Conservation (phyloP, 768 basidiomycete genomes). For the Podaxis sp. region DNA sequence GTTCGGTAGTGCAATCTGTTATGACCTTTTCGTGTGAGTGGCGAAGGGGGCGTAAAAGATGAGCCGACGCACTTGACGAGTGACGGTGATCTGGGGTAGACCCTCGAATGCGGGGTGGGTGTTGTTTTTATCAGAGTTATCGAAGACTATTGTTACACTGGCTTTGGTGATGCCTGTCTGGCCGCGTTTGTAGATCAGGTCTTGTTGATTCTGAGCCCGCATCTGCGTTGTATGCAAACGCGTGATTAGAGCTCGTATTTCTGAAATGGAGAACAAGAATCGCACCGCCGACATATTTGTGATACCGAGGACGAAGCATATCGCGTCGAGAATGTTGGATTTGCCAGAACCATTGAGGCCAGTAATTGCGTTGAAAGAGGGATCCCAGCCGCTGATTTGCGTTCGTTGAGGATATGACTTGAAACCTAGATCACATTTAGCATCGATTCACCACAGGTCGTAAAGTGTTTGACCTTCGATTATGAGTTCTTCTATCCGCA, state of each 20-base stretch:
- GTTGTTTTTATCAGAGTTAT: slow-evolving; percentile 86
- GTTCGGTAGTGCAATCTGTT: slow-evolving; percentile 87
- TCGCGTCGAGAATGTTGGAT: slow-evolving; percentile 98
- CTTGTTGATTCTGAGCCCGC: slow-evolving; percentile 92
- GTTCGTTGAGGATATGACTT: slow-evolving; percentile 98
- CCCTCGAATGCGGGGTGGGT: slow-evolving; percentile 82
- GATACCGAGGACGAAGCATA: slow-evolving; percentile 97
- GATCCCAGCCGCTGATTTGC: slow-evolving; percentile 94
- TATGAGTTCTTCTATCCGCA: slow-evolving; percentile 95
- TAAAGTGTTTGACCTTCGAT: slow-evolving; percentile 64
- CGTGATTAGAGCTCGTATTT: slow-evolving; percentile 11
- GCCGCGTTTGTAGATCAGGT: slow-evolving; percentile 98
- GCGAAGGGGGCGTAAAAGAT: neutral
- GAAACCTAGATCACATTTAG: slow-evolving; percentile 56
- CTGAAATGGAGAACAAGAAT: neutral
- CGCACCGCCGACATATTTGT: slow-evolving; percentile 92
- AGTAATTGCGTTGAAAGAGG: slow-evolving; percentile 98
- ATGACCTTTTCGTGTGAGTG: neutral
- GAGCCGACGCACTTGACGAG: slow-evolving; percentile 70
- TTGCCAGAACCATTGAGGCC: slow-evolving; percentile 96
- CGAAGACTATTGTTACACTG: slow-evolving; percentile 97
- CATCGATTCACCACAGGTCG: neutral
- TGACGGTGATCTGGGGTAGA: slow-evolving; percentile 89
- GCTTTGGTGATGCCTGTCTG: slow-evolving; percentile 97
- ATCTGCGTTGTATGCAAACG: slow-evolving; percentile 45